Percentiles rank a stretch among this genome's conserved stretches.
These are phyloP conservation scores for Auricularia heimuer DNA, from an alignment of 768 basidiomycete genomes.

Conservation along the genomic window DNA sequence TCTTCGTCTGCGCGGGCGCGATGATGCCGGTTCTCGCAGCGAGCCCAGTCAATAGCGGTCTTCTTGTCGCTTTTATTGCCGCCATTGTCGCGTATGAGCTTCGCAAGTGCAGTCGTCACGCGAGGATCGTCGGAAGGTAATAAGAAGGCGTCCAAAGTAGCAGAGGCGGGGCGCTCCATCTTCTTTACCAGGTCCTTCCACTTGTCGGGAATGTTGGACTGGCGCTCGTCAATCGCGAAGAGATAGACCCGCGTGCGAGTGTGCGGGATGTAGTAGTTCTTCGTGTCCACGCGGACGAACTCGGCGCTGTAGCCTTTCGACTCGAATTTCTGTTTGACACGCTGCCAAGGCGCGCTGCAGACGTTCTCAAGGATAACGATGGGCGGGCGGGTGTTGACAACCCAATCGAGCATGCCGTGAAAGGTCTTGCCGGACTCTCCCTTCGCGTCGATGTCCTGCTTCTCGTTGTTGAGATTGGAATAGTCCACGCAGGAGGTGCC, in stretches of 20 bases:
- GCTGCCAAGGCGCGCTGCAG: conserved; percentile 77
- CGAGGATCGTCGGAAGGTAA: conserved; percentile 85
- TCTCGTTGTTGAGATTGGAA: conserved; percentile 89
- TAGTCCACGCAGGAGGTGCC: conserved; percentile 97
- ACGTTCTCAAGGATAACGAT: conserved; percentile 95
- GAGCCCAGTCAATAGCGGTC: conserved; percentile 58
- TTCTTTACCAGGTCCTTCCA: conserved; percentile 59
- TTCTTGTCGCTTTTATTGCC: conserved; percentile 39
- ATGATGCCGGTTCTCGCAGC: conserved; percentile 88
- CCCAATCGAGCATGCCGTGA: conserved; percentile 91
- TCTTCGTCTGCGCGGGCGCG: conserved; percentile 75
- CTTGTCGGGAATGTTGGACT: conserved; percentile 47
- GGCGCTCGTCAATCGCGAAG: conserved; percentile 60
- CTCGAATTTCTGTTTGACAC: conserved; percentile 68
- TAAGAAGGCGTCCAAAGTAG: conserved; percentile 86
- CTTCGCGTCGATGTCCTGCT: conserved; percentile 78
- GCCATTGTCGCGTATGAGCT: conserved; percentile 64
- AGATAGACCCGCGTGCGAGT: conserved; percentile 88
- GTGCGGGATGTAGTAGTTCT: conserved; percentile 89
- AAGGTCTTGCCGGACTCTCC: conserved; percentile 94
- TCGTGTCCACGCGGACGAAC: conserved; percentile 66
- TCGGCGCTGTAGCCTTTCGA: conserved; percentile 66
- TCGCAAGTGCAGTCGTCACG: conserved; percentile 80
- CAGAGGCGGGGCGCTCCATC: conserved; percentile 75
- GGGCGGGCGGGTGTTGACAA: conserved; percentile 74